Evolutionary conservation across 768 basidiomycete species (phyloP).

Genomic region (Clitopilus passeckerianus): DNA sequence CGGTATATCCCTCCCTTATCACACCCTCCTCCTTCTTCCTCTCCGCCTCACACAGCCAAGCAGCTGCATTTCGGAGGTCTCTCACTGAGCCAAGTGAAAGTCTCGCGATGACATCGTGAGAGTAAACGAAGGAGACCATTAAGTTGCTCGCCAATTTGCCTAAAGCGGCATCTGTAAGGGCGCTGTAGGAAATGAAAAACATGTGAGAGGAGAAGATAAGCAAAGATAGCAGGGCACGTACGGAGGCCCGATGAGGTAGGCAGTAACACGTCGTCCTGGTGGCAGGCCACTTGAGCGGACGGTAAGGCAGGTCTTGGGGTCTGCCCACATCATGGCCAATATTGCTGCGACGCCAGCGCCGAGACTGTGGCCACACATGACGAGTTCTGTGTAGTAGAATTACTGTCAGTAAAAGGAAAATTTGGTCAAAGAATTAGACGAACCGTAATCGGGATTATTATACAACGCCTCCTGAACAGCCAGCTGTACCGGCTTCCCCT

Average conservation of each 20-base stretch:
- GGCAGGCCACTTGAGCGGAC: constrained; percentile 68
- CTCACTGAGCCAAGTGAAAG: constrained; percentile 74
- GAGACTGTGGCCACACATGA: constrained; percentile 79
- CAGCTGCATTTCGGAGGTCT: constrained; percentile 68
- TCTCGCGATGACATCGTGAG: constrained; percentile 76
- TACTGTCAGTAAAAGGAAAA: not conserved
- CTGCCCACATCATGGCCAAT: constrained; percentile 84
- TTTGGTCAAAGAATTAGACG: constrained; percentile 16
- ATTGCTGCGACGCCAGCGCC: constrained; percentile 79
- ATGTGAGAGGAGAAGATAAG: not conserved
- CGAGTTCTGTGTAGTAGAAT: constrained; percentile 41
- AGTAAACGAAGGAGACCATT: constrained; percentile 76
- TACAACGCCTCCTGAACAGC: constrained; percentile 68
- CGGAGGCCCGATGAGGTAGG: constrained; percentile 80
- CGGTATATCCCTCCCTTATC: constrained; percentile 50
- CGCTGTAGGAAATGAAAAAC: constrained; percentile 28
- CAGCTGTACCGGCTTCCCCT: constrained; percentile 71
- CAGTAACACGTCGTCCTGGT: constrained; percentile 57
- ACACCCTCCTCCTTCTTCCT: constrained; percentile 33
- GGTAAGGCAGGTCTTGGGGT: constrained; percentile 71
- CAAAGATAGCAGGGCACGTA: constrained; percentile 27
- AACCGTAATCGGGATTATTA: constrained; percentile 70
- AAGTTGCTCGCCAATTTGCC: constrained; percentile 56
- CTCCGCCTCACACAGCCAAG: constrained; percentile 78
- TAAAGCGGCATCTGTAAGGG: constrained; percentile 57